phyloP scores from a whole-genome alignment of 306 rosid genomes.

The Astragalus glycyphyllos region DNA sequence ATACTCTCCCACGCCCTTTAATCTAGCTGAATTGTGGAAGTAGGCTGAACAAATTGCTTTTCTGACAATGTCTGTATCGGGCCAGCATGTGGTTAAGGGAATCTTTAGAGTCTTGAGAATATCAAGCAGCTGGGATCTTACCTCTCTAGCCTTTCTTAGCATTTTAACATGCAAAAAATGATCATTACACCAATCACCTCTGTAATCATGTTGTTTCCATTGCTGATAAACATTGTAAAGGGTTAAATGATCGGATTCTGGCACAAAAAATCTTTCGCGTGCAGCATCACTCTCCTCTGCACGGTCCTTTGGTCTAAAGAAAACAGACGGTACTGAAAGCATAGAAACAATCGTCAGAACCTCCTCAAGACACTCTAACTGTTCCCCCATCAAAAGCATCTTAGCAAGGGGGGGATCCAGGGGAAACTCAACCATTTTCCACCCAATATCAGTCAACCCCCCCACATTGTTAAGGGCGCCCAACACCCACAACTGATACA shows the following conservation, averaged over 20 bases:
- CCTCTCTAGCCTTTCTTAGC: slow-evolving; percentile 91
- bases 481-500: slow-evolving; percentile 98
- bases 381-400: slow-evolving; percentile 94
- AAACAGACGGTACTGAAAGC: slow-evolving; percentile 98
- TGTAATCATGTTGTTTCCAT: slow-evolving; percentile 93
- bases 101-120: slow-evolving; percentile 87
- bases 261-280: slow-evolving; percentile 85
- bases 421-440: slow-evolving; percentile 99
- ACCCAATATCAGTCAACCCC: slow-evolving; percentile 84
- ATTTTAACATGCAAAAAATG: slow-evolving; percentile 94
- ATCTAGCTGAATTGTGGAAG: slow-evolving; percentile 88
- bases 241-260: slow-evolving; percentile 94
- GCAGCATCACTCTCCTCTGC: slow-evolving; percentile 99
- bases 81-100: slow-evolving; percentile 75
- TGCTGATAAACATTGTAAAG: slow-evolving; percentile 92
- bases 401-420: slow-evolving; percentile 98
- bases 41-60: slow-evolving; percentile 96
- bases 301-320: slow-evolving; percentile 95
- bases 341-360: slow-evolving; percentile 92
- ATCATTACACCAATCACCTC: slow-evolving; percentile 99
- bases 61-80: slow-evolving; percentile 86
- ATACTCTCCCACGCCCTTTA: slow-evolving; percentile 97
- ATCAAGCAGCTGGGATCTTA: slow-evolving; percentile 90
- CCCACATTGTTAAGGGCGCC: slow-evolving; percentile 98
- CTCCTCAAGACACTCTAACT: slow-evolving; percentile 81